Evolutionary conservation across 192 early-diverging fungal genomes (phyloP), one percentile per base, ranked within the genome.

Genomic region (Thoreauomyces humboldtii): DNA sequence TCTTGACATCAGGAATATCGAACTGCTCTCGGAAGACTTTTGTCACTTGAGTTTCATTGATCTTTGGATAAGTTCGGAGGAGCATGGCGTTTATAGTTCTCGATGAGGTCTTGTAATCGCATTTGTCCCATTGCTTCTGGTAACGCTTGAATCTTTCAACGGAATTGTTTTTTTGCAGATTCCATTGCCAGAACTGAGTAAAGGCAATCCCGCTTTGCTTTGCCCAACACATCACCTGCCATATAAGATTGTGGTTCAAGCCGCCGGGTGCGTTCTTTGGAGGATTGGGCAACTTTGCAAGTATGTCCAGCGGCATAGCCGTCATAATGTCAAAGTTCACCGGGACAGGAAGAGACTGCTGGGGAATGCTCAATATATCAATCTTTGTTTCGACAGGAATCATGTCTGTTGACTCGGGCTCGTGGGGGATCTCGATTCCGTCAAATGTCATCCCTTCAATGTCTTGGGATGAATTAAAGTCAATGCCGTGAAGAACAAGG

Each of bases 401-500:
- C 38, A 41, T 41, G 38, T 9, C 11, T n/a, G n/a, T n/a, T n/a
- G n/a, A n/a, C n/a, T n/a, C n/a, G 22, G 47, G 47, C 11, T 9
- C 47, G 7, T 12, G 7, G 7, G 47, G 17, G 7, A 7, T 24
- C 7, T 48, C 47, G 12, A 19, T 7, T 12, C 17, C 47, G 22
- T 48, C 47, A 22, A 66, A 25, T 28, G 56, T 27, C 3, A 66
- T 29, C 7, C 53, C 64, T 21, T 66, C 53, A 28, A 57, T 54
- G 37, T 66, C 64, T n/a, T n/a, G n/a, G n/a, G n/a, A n/a, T n/a
- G n/a, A n/a, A n/a, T n/a, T n/a, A 41, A 66, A 66, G 22, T 57
- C 64, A n/a, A n/a, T n/a, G n/a, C n/a, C n/a, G 29, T 66, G 64
- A 27, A 66, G 19, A 21, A 66, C 32, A 25, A 55, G 43, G 27